A percentile compares a stretch with the other conserved stretches of the same genome.
These are phyloP conservation scores for Capsicum chinense DNA, from an alignment of 257 asterid species.

Conservation along the genomic window DNA sequence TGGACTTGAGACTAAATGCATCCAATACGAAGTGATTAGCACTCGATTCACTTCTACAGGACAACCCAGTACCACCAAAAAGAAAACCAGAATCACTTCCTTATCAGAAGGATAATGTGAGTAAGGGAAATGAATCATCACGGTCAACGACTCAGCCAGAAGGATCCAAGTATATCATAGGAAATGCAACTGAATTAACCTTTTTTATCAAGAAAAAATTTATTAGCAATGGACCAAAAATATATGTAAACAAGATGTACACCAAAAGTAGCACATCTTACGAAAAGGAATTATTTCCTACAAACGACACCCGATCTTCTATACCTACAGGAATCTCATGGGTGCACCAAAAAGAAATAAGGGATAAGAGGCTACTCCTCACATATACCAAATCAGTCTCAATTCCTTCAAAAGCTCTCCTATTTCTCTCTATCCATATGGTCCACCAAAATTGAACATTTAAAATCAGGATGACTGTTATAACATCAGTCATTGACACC, in stretches of 20 bases:
- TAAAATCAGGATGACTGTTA: background rate
- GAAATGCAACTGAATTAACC: background rate
- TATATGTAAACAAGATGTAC: background rate
- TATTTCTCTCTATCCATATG: background rate
- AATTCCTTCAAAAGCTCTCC: background rate
- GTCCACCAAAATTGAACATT: background rate
- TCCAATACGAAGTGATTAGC: background rate
- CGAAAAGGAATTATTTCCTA: background rate
- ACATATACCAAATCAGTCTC: background rate
- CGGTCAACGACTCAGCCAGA: background rate
- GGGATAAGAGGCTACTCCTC: background rate
- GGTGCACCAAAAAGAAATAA: background rate
- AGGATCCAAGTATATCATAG: background rate
- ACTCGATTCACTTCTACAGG: background rate
- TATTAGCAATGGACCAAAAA: background rate
- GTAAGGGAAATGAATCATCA: constrained; percentile 17
- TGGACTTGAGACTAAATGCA: background rate
- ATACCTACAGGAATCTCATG: background rate
- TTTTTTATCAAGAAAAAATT: background rate
- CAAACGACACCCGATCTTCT: background rate
- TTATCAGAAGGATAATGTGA: background rate
- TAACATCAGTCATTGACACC: background rate
- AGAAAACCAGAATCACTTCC: constrained; percentile 6
- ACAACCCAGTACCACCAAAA: background rate
- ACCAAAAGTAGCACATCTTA: background rate